Evolutionary conservation across 2,329 filamentous ascomycete genomes (phyloP).

Genomic region (Fusarium pilosicola): DNA sequence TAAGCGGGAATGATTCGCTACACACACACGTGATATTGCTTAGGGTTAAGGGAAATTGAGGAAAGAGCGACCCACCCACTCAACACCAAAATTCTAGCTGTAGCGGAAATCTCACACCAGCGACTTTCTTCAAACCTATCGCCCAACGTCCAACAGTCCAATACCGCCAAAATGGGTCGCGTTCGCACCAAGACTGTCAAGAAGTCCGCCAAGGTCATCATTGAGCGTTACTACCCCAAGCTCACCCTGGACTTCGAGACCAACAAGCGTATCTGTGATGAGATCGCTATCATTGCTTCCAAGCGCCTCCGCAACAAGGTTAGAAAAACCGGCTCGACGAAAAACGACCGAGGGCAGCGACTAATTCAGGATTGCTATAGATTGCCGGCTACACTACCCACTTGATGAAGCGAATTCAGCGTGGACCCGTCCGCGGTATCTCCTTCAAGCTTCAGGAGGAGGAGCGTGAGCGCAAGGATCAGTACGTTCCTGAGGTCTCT

Average conservation of each 20-base stretch:
- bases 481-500: conserved; percentile 99
- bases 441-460: conserved; percentile 99
- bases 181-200: conserved; percentile 77
- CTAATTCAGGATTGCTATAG: conserved; percentile 56
- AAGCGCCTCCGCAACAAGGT: conserved; percentile 99
- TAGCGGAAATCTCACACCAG: conserved; percentile 38
- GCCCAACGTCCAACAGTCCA: conserved; percentile 52
- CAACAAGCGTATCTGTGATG: conserved; percentile 99
- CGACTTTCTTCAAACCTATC: conserved; percentile 46
- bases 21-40: conserved; percentile 24
- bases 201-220: conserved; percentile 97
- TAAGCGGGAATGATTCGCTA: neutral
- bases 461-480: conserved; percentile 99
- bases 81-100: conserved; percentile 44
- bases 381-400: conserved; percentile 99
- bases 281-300: conserved; percentile 98
- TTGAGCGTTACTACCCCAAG: conserved; percentile 98
- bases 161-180: conserved; percentile 74
- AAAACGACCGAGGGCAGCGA: neutral
- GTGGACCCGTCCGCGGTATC: conserved; percentile 98
- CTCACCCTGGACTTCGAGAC: conserved; percentile 99
- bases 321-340: conserved; percentile 42
- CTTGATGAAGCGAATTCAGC: conserved; percentile 99
- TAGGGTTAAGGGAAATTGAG: neutral
- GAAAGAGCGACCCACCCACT: neutral